These are phyloP conservation scores for Gnaphalium uliginosum DNA, from an alignment of 129 eudicot genomes.

Conservation along the genomic window DNA sequence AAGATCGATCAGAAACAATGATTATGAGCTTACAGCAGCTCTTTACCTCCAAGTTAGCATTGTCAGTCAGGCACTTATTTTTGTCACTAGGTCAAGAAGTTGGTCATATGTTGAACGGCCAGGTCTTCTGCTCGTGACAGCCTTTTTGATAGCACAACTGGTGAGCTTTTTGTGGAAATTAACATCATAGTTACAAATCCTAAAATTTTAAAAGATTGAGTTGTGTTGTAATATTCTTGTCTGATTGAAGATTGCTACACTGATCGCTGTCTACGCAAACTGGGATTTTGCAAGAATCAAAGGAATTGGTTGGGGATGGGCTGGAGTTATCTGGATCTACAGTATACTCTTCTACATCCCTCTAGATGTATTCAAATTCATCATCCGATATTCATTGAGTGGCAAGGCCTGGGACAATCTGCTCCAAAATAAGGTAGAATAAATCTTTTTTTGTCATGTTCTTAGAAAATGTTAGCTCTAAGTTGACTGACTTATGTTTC, in stretches of 20 bases:
- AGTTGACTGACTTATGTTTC: conserved; percentile 16
- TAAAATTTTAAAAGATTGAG: not conserved
- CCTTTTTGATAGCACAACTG: conserved; percentile 73
- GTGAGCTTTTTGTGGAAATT: conserved; percentile 35
- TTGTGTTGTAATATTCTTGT: conserved; percentile 16
- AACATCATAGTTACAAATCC: not conserved
- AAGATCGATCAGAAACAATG: conserved; percentile 35
- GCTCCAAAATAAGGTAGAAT: conserved; percentile 62
- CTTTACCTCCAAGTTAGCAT: conserved; percentile 89
- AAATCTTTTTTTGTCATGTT: not conserved
- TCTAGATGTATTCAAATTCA: conserved; percentile 67
- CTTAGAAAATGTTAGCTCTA: not conserved
- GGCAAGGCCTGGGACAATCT: conserved; percentile 77
- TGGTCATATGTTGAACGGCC: conserved; percentile 83
- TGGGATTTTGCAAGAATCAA: conserved; percentile 76
- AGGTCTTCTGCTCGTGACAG: conserved; percentile 60
- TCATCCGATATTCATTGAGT: conserved; percentile 52
- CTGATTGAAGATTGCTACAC: conserved; percentile 63
- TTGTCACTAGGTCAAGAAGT: conserved; percentile 83
- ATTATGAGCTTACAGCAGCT: conserved; percentile 64
- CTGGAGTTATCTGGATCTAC: conserved; percentile 81
- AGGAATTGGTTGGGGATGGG: conserved; percentile 97
- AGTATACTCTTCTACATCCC: conserved; percentile 65
- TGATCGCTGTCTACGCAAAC: conserved; percentile 83
- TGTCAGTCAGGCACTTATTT: conserved; percentile 90